Evolutionary conservation across 1,284 basidiomycete species (phyloP).

Genomic region (Tilletia indica): DNA sequence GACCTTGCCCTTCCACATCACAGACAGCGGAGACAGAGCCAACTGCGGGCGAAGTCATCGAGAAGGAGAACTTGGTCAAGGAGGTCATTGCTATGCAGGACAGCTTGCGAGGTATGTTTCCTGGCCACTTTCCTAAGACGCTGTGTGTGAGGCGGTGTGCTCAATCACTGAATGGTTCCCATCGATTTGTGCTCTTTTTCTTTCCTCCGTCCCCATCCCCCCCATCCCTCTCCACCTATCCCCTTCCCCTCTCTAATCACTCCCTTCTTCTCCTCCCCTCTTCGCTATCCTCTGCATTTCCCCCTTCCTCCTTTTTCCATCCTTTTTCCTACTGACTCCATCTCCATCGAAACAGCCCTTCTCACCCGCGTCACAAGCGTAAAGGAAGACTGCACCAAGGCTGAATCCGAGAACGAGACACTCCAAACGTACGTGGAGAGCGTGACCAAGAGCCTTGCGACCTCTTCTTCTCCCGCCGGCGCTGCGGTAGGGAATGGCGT

Average conservation of each 20-base stretch:
- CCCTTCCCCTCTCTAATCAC: neutral
- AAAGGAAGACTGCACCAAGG: conserved; percentile 50
- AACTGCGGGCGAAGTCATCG: conserved; percentile 52
- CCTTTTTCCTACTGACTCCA: too few relatives aligned
- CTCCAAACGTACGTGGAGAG: conserved; percentile 54
- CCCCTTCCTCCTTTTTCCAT: neutral
- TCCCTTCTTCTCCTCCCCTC: neutral
- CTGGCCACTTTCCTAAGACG: neutral
- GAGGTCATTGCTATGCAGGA: conserved; percentile 49
- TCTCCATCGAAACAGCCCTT: conserved; percentile 28
- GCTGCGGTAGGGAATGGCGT: neutral
- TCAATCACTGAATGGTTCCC: neutral
- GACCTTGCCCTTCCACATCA: neutral
- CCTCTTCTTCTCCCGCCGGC: conserved; percentile 24
- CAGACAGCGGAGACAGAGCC: conserved; percentile 47
- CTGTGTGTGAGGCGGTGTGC: neutral
- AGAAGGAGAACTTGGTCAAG: conserved; percentile 52
- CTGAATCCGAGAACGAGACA: conserved; percentile 54
- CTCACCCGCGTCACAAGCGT: conserved; percentile 41
- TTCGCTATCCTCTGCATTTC: neutral
- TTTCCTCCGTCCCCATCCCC: too few relatives aligned
- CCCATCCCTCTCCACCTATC: neutral
- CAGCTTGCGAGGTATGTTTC: conserved; percentile 33
- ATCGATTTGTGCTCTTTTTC: neutral
- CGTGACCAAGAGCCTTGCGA: conserved; percentile 55